Evolutionary conservation across 1,284 basidiomycete species (phyloP), one percentile per base, ranked within the genome.

Genomic region (Cryptococcus floricola): DNA sequence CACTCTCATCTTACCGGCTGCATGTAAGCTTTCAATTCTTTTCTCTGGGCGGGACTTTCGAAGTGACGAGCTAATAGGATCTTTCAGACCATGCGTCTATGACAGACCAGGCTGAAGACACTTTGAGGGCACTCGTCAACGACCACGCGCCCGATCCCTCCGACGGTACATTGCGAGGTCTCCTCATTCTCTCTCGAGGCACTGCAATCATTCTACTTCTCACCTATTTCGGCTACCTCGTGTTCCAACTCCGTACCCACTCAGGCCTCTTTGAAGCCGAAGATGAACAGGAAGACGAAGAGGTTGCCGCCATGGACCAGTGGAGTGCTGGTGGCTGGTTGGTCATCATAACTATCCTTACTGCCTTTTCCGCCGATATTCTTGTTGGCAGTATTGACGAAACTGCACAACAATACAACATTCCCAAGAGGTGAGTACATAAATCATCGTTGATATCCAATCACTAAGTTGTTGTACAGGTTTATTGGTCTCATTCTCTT

Each of bases 1-100:
- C 73, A 92, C 91, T 28, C 82, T 96, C 42, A 87, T 93, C 60
- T 87, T 96, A 56, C 91, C 91, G n/a, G 91, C 91, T 34, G 91
- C 91, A 1, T 94, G 91, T 73, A 51, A 54, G 66, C 23, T 23
- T 23, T 23, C 23, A 23, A 23, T 67, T 23, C 13, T 14, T n/a
- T 34, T 18, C 19, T n/a, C 10, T 28, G 23, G 16, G 41, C 31
- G 31, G 51, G 10, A 1, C 38, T 34, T 50, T 52, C 23, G 44
- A 39, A 52, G 6, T 39, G 37, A 6, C 37, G 37, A 39, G 6
- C 50, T 56, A n/a, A 48, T 10, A 18, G n/a, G 3, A 23, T 23
- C 7, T 10, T 42, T 25, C 63, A 62, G 66, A 72, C 42, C 68
- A 76, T 48, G 62, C 75, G 1, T 71, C 72, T 4, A 63, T 64